phyloP scores from a whole-genome alignment of 2,329 filamentous ascomycete genomes.

The Colletotrichum higginsianum region DNA sequence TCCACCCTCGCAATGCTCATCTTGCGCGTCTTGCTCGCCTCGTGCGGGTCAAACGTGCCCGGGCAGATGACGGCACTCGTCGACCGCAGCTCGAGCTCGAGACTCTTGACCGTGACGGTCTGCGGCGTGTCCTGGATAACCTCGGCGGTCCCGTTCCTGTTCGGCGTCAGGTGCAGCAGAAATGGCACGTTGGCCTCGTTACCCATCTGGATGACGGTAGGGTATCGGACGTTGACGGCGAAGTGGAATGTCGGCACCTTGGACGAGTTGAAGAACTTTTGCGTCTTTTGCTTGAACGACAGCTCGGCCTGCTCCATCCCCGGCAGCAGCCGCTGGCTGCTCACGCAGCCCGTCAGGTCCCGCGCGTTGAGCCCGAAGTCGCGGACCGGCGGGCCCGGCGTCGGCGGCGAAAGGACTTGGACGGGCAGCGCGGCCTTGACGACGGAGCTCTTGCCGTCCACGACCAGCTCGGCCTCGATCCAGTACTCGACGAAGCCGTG shows the following conservation, averaged over 20 bases:
- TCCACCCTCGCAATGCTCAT: not conserved
- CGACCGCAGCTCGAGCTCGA: slow-evolving; percentile 43
- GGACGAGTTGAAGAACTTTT: slow-evolving; percentile 51
- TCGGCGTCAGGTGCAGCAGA: slow-evolving; percentile 40
- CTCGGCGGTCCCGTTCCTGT: slow-evolving; percentile 39
- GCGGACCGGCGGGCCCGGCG: slow-evolving; percentile 38
- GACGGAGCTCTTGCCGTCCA: slow-evolving; percentile 22
- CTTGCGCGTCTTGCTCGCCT: slow-evolving; percentile 22
- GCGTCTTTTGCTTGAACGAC: slow-evolving; percentile 51
- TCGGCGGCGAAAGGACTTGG: slow-evolving; percentile 35
- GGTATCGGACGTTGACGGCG: slow-evolving; percentile 47
- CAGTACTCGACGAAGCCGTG: slow-evolving; percentile 55
- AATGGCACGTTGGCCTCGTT: slow-evolving; percentile 46
- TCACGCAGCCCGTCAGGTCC: not conserved
- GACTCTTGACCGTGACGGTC: slow-evolving; percentile 37
- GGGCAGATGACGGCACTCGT: slow-evolving; percentile 41
- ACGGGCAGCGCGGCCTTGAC: slow-evolving; percentile 46
- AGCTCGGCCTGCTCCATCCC: slow-evolving; percentile 50
- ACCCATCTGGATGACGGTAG: slow-evolving; percentile 50
- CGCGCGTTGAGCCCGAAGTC: slow-evolving; percentile 37
- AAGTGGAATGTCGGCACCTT: slow-evolving; percentile 52
- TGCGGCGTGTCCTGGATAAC: slow-evolving; percentile 39
- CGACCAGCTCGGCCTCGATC: slow-evolving; percentile 49
- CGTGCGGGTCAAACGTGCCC: slow-evolving; percentile 23
- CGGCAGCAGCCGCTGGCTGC: slow-evolving; percentile 50